Percentiles rank a stretch among this genome's conserved stretches.
Evolutionary conservation across 2,329 filamentous ascomycete species (phyloP).

Genomic region (Penicillium sp.): DNA sequence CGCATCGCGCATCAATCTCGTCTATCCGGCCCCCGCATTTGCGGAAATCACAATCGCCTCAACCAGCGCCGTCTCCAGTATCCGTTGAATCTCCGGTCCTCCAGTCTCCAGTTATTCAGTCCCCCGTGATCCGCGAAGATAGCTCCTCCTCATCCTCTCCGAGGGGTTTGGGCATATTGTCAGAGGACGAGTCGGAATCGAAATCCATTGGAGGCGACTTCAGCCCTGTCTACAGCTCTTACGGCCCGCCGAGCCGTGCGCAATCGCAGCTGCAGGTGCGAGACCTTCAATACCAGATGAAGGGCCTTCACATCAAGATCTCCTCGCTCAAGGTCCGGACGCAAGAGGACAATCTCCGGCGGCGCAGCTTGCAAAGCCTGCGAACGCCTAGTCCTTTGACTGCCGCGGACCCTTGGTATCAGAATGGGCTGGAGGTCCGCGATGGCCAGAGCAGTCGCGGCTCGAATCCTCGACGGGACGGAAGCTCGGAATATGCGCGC

Average conservation of each 20-base stretch:
- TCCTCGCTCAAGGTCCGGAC: slow-evolving; percentile 77
- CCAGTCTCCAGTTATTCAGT: background rate
- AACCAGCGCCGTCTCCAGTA: slow-evolving; percentile 7
- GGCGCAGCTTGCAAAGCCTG: slow-evolving; percentile 74
- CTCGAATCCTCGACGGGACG: slow-evolving; percentile 37
- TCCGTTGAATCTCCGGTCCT: background rate
- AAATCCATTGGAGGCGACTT: slow-evolving; percentile 35
- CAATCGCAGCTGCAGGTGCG: slow-evolving; percentile 73
- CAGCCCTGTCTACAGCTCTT: slow-evolving; percentile 38
- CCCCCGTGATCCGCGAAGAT: slow-evolving; percentile 14
- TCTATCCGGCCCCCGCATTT: slow-evolving; percentile 35
- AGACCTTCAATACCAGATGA: slow-evolving; percentile 79
- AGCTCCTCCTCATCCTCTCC: slow-evolving; percentile 23
- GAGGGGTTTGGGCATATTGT: slow-evolving; percentile 30
- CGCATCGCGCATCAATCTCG: slow-evolving; percentile 41
- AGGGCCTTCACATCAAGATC: slow-evolving; percentile 81
- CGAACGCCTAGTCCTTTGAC: slow-evolving; percentile 79
- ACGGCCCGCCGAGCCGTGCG: slow-evolving; percentile 60
- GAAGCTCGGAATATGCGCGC: slow-evolving; percentile 31
- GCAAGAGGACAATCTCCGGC: slow-evolving; percentile 74
- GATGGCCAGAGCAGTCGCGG: slow-evolving; percentile 38
- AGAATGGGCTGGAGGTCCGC: slow-evolving; percentile 41
- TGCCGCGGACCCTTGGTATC: slow-evolving; percentile 64
- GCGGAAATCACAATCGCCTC: slow-evolving; percentile 6
- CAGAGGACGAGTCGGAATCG: slow-evolving; percentile 29